Evolutionary conservation across 2,329 filamentous ascomycete species (phyloP), one percentile per base, ranked within the genome.

Genomic region (Fusarium multiceps): DNA sequence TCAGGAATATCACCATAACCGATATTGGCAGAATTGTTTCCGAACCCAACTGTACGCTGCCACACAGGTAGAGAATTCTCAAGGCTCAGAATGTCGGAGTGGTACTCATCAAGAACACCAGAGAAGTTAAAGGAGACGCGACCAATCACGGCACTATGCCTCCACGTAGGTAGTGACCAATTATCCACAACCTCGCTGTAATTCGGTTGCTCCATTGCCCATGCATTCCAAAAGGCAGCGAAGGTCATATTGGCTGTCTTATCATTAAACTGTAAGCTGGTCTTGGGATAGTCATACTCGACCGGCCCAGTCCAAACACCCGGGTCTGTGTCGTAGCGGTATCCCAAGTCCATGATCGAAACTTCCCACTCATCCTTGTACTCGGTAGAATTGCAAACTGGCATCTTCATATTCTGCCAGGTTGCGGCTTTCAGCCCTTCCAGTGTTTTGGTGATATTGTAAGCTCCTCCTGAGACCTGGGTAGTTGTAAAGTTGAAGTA

Each of bases 401-500:
- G 56, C 4, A 62, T 8, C 12, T 40, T 61, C 1, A 54, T 3
- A 1, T 54, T 46, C 34, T 37, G 34, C 34, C 34, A 37, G 34
- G 9, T n/a, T n/a, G 34, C 34, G 34, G 16, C 16, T 1, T 6
- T 5, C 18, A 6, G 16, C 9, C 32, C 32, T 11, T 6, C 8
- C 7, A 37, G 1, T 18, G n/a, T 1, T 0, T n/a, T 7, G 6
- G 55, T 59, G 16, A 62, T 11, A 3, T 46, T 62, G 7, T 62
- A 62, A 0, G 56, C 56, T 41, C 56, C 56, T 0, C 11, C 23
- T 2, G 42, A 8, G 0, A 23, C 23, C 25, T 61, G 40, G 14
- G 12, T 46, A 0, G 59, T 62, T 7, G 25, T 62, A 10, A 41
- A 54, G 25, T 62, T 41, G 12, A 62, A 62, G 3, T 40, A 4